phyloP scores from a whole-genome alignment of 1,284 basidiomycete genomes.

The Leucoagaricus sp. region DNA sequence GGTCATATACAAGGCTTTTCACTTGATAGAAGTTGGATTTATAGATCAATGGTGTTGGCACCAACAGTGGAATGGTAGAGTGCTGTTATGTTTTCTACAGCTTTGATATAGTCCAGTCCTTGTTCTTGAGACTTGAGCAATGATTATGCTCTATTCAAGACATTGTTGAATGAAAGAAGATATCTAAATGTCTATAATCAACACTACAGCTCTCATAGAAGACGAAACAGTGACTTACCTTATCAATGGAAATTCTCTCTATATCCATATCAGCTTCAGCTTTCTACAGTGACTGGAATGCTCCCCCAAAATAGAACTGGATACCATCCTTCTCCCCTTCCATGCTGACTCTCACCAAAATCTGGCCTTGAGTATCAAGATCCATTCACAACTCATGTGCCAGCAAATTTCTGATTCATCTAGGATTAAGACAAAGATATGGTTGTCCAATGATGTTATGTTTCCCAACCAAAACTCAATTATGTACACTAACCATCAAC shows the following conservation, averaged over 20 bases:
- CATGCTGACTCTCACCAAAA: constrained; percentile 93
- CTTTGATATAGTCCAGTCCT: constrained; percentile 82
- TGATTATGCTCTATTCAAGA: constrained; percentile 79
- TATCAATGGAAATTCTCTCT: constrained; percentile 93
- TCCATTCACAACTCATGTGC: constrained; percentile 93
- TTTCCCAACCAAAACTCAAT: constrained; percentile 86
- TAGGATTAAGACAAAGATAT: constrained; percentile 91
- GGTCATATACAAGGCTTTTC: constrained; percentile 74
- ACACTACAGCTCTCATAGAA: not conserved
- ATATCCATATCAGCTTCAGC: constrained; percentile 98
- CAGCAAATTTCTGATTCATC: constrained; percentile 86
- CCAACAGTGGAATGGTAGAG: constrained; percentile 79
- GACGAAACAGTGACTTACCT: constrained; percentile 53
- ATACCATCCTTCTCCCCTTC: constrained; percentile 99
- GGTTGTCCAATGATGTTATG: constrained; percentile 91
- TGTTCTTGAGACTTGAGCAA: constrained; percentile 67
- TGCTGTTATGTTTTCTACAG: constrained; percentile 77
- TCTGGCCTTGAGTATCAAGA: constrained; percentile 85
- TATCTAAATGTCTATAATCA: constrained; percentile 61
- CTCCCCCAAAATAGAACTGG: constrained; percentile 96
- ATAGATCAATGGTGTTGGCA: constrained; percentile 63
- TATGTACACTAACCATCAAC: constrained; percentile 95
- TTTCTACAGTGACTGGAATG: constrained; percentile 92
- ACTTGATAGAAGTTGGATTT: constrained; percentile 72
- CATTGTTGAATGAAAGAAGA: constrained; percentile 91